phyloP scores from a whole-genome alignment of 805 yeast species.

The Metschnikowia shivogae region DNA sequence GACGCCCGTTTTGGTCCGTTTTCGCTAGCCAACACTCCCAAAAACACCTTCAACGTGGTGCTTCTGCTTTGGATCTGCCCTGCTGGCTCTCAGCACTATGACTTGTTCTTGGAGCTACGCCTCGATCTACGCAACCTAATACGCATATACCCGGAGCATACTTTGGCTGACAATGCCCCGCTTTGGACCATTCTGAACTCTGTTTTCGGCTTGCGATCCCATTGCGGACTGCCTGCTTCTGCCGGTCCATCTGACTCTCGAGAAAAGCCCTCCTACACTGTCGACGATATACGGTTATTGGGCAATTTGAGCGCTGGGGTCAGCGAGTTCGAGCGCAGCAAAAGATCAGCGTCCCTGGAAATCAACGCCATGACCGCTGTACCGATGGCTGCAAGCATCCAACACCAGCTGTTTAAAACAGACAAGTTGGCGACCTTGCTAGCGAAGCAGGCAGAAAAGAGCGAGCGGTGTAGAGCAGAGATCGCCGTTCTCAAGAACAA shows the following conservation, averaged over 20 bases:
- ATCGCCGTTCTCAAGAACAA: slow-evolving; percentile 21
- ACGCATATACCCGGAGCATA: not conserved
- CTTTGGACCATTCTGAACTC: slow-evolving; percentile 12
- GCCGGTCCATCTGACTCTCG: not conserved
- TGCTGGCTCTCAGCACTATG: not conserved
- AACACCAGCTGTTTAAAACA: not conserved
- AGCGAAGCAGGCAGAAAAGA: slow-evolving; percentile 19
- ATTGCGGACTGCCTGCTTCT: not conserved
- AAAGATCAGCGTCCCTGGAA: slow-evolving; percentile 19
- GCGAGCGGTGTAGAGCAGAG: slow-evolving; percentile 23
- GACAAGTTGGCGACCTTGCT: not conserved
- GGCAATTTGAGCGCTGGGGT: slow-evolving; percentile 12
- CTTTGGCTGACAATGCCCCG: slow-evolving; percentile 9
- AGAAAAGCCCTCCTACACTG: slow-evolving; percentile 9
- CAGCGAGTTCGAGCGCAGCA: slow-evolving; percentile 27
- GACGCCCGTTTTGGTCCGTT: slow-evolving; percentile 28
- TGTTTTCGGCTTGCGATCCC: slow-evolving; percentile 7
- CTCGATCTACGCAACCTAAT: slow-evolving; percentile 10
- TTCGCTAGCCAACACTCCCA: slow-evolving; percentile 20
- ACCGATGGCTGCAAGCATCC: not conserved
- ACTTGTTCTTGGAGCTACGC: slow-evolving; percentile 3
- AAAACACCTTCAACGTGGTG: not conserved
- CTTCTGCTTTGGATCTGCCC: slow-evolving; percentile 9
- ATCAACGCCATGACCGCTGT: slow-evolving; percentile 14
- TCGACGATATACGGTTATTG: slow-evolving; percentile 15